Base-by-base conservation (phyloP, 768 basidiomycete species). In the Daedaleopsis nitida region DNA sequence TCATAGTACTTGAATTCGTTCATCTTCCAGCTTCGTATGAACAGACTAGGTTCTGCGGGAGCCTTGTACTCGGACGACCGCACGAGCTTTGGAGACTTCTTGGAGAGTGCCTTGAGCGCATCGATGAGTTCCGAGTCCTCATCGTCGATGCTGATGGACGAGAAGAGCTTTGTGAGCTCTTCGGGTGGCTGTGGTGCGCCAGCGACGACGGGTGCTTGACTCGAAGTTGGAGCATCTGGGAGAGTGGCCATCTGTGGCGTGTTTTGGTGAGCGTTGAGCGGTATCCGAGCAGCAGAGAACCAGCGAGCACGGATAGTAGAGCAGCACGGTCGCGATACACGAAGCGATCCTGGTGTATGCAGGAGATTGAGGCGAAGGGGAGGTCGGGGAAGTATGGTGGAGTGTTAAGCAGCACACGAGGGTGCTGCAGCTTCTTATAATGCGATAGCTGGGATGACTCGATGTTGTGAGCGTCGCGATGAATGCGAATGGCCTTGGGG, bases 1-100 rank as follows among this genome's bases (percentile, higher is more conserved):
- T 91, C 86, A 61, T 92, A 90, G 76, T 96, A 98, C 72, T 94
- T 94, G 80, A 87, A 93, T 73, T 98, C 97, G 74, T 93, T 91
- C 94, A 98, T 94, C 79, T 94, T 96, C 96, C 96, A 98, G 76
- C 91, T 94, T 3, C 85, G 81, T 34, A 98, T 76, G 4, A 72
- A 69, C 66, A 87, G 78, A 2, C 72, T 65, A 1, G 84, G 79
- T 59, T 84, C 83, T 1, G 83, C 83, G 0, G 89, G 86, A 0
- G 83, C 86, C 1, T 72, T 45, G 68, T 91, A 88, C 1, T 73
- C 67, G 0, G 81, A 78, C 2, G 85, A 85, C 50, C 80, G 82
- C 57, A 93, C 81, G 52, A 94, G 85, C 70, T 88, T 91, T 3
- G 85, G 81, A 0, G 78, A 79, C 53, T 78, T 81, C 42, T 79